Percentiles rank a stretch among this genome's conserved stretches.
Evolutionary conservation across 805 yeast species (phyloP).

Genomic region (Suhomyces sp.): DNA sequence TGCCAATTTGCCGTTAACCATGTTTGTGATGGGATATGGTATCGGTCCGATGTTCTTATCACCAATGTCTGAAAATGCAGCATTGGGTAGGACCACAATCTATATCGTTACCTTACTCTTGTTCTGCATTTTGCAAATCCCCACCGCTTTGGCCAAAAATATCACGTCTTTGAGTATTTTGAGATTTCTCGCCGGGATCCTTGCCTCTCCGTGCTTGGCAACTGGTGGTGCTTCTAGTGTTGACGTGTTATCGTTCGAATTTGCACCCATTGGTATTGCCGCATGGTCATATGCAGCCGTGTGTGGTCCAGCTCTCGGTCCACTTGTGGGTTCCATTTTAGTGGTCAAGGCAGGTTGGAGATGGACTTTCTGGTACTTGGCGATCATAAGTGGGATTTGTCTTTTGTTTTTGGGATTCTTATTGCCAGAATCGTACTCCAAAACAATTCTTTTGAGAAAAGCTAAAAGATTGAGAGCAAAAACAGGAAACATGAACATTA

Average conservation of each 20-base stretch:
- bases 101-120: conserved; percentile 47
- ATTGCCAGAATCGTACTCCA: conserved; percentile 51
- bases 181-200: conserved; percentile 54
- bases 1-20: conserved; percentile 51
- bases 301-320: conserved; percentile 57
- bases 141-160: conserved; percentile 51
- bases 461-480: conserved; percentile 46
- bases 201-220: conserved; percentile 56
- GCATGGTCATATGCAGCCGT: conserved; percentile 55
- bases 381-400: conserved; percentile 39
- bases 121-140: conserved; percentile 54
- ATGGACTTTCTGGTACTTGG: conserved; percentile 54
- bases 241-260: conserved; percentile 45
- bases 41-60: conserved; percentile 59
- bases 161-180: conserved; percentile 51
- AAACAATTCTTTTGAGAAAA: conserved; percentile 46
- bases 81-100: conserved; percentile 52
- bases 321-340: conserved; percentile 55
- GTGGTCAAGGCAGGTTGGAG: conserved; percentile 49
- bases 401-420: conserved; percentile 32
- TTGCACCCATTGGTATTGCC: conserved; percentile 47
- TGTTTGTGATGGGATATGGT: conserved; percentile 62
- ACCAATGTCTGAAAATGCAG: conserved; percentile 57
- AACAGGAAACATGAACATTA: conserved; percentile 50
- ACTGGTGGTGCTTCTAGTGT: conserved; percentile 60